Evolutionary conservation across 352 stramenopile genomes (phyloP).

Genomic region (Globisporangium megalacanthum): DNA sequence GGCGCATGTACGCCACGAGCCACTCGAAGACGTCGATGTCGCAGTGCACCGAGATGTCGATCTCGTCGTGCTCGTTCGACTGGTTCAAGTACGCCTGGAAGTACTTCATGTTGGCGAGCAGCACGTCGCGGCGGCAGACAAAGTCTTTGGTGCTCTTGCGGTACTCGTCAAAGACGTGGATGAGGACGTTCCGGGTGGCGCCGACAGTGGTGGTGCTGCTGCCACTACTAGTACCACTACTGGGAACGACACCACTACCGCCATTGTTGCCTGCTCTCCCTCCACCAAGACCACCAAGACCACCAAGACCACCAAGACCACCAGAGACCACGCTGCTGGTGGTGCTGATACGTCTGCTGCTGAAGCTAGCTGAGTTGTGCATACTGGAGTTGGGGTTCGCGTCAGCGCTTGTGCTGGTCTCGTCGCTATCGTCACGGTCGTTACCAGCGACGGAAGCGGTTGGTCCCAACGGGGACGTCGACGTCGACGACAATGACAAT

Average conservation of each 20-base stretch:
- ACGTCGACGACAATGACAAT: neutral
- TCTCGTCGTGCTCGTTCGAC: slow-evolving; percentile 79
- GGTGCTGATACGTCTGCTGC: too few species aligned
- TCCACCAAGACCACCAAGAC: neutral
- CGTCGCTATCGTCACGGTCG: too few species aligned
- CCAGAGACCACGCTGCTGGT: too few species aligned
- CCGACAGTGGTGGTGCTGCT: neutral
- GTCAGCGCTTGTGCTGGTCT: too few species aligned
- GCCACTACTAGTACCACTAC: too few species aligned
- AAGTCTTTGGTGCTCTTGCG: slow-evolving; percentile 86
- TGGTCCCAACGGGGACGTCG: neutral
- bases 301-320: too few species aligned
- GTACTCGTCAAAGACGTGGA: slow-evolving; percentile 89
- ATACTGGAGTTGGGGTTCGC: too few species aligned
- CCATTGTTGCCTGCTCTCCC: too few species aligned
- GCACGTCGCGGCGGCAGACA: slow-evolving; percentile 62
- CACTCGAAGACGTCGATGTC: slow-evolving; percentile 92
- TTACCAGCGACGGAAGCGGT: neutral
- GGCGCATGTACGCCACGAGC: slow-evolving; percentile 80
- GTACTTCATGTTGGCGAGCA: slow-evolving; percentile 90
- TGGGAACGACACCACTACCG: too few species aligned
- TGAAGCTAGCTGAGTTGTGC: too few species aligned
- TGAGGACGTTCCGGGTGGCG: slow-evolving; percentile 51
- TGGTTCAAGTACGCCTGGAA: slow-evolving; percentile 83
- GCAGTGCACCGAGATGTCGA: slow-evolving; percentile 92